phyloP scores from a whole-genome alignment of 345 rosid genomes.

The Syzygium aromaticum region DNA sequence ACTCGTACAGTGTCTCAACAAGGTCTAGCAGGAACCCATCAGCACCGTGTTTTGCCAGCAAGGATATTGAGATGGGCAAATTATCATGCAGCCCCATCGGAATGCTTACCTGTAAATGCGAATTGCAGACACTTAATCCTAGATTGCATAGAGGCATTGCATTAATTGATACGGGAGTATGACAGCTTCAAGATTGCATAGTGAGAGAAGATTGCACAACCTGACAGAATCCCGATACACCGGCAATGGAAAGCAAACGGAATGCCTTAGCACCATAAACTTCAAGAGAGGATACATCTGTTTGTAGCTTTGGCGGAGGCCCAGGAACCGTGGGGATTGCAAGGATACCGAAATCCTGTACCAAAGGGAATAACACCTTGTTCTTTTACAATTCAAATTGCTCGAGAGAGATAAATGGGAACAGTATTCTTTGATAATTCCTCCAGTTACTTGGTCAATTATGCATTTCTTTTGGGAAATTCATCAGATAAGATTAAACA shows the following conservation, averaged over 20 bases:
- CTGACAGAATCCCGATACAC: conserved; percentile 91
- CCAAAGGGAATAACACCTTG: not conserved
- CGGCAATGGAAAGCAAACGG: conserved; percentile 66
- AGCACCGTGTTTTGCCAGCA: not conserved
- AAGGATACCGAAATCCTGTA: conserved; percentile 56
- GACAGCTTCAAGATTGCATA: not conserved
- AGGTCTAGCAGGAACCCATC: conserved; percentile 6
- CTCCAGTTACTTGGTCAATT: not conserved
- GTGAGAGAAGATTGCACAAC: conserved; percentile 11
- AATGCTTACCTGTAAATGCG: conserved; percentile 45
- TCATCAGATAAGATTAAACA: not conserved
- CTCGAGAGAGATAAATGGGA: not conserved
- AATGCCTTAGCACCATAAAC: conserved; percentile 46
- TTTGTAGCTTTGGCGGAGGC: conserved; percentile 67
- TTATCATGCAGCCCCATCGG: conserved; percentile 4
- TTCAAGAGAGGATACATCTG: conserved; percentile 45
- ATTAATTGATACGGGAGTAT: not conserved
- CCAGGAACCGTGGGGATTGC: conserved; percentile 80
- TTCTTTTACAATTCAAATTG: not conserved
- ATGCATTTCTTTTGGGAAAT: not conserved
- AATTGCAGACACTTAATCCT: not conserved
- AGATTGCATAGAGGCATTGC: not conserved
- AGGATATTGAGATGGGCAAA: conserved; percentile 4
- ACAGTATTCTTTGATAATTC: not conserved
- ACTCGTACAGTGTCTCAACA: not conserved